Evolutionary conservation across 768 basidiomycete species (phyloP).

Genomic region (Lentinula lateritia): DNA sequence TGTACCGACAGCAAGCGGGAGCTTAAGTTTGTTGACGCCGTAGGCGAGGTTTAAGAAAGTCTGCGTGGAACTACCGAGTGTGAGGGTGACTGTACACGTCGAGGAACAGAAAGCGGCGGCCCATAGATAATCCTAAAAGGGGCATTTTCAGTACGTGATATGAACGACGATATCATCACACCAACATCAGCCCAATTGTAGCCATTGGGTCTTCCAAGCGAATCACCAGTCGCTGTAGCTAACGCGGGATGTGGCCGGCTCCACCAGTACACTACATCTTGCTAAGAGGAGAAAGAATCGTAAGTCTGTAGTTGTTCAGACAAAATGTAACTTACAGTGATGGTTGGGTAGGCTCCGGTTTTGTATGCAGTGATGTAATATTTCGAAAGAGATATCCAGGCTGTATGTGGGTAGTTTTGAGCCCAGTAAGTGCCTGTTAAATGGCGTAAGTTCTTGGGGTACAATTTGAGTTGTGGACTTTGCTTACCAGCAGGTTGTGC

Average conservation of each 20-base stretch:
- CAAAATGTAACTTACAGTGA: constrained; percentile 37
- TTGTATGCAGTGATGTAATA: constrained; percentile 68
- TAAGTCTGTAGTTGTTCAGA: neutral
- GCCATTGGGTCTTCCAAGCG: constrained; percentile 40
- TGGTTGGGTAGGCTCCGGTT: constrained; percentile 54
- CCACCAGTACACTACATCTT: constrained; percentile 50
- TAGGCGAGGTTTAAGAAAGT: constrained; percentile 34
- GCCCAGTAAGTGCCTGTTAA: constrained; percentile 33
- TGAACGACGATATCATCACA: neutral
- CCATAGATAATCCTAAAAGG: constrained; percentile 54
- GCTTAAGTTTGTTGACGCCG: constrained; percentile 60
- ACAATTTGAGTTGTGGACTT: neutral
- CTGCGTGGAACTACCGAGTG: constrained; percentile 31
- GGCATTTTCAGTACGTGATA: neutral
- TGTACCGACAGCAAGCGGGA: constrained; percentile 36
- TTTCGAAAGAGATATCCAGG: constrained; percentile 57
- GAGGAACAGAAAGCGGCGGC: constrained; percentile 56
- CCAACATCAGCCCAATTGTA: constrained; percentile 43
- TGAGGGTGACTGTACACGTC: constrained; percentile 47
- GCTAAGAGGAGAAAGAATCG: constrained; percentile 16
- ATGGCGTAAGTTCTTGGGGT: neutral
- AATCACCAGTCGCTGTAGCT: constrained; percentile 38
- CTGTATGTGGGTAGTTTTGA: constrained; percentile 37
- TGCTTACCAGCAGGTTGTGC: constrained; percentile 28
- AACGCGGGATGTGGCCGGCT: constrained; percentile 58